phyloP scores from a whole-genome alignment of 2,329 filamentous ascomycete genomes.

The Ascochyta lentis region DNA sequence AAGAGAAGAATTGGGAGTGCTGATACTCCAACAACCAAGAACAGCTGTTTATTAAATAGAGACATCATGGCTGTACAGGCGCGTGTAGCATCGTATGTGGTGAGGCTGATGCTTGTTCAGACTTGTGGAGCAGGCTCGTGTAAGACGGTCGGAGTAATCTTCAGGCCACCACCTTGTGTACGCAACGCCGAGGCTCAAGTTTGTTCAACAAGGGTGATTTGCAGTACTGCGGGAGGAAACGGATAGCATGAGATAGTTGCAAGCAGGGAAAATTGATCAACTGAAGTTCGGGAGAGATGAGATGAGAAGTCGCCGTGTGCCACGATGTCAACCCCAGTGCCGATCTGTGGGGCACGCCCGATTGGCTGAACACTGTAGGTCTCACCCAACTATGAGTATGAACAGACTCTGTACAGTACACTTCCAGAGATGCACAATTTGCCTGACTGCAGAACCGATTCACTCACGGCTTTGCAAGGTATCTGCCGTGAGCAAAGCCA shows the following conservation, averaged over 20 bases:
- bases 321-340: background rate
- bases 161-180: background rate
- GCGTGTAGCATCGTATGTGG: background rate
- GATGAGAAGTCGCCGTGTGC: background rate
- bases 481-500: background rate
- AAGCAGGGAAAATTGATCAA: background rate
- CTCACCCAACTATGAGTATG: too few relatives aligned
- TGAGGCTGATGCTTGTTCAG: background rate
- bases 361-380: too few relatives aligned
- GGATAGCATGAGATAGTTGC: too few relatives aligned
- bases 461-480: background rate
- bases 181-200: too few relatives aligned
- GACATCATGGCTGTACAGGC: background rate
- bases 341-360: conserved; percentile 8
- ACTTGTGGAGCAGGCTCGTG: background rate
- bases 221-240: too few relatives aligned
- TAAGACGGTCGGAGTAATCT: conserved; percentile 1
- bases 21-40: background rate
- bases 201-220: too few relatives aligned
- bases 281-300: background rate
- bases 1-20: background rate
- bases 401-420: background rate
- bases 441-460: too few relatives aligned
- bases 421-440: too few relatives aligned
- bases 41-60: background rate